Conservation (phyloP, 345 rosid genomes). For the Lepidium didymum region DNA sequence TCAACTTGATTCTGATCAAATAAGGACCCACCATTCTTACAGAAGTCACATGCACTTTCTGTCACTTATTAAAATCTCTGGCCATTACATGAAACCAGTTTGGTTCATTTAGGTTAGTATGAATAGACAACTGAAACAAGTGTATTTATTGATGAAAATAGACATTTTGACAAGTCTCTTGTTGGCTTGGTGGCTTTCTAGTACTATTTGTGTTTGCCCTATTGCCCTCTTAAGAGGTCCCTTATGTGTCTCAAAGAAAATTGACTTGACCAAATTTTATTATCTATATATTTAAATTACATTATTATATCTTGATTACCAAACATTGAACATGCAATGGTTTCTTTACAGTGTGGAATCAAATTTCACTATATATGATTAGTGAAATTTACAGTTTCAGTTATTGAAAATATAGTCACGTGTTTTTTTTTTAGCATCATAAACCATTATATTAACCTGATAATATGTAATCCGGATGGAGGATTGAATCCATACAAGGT, state of each 20-base stretch:
- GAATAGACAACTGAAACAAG: slow-evolving; percentile 26
- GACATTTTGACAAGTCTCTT: slow-evolving; percentile 13
- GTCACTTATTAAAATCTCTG: slow-evolving; percentile 18
- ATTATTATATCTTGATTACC: not conserved
- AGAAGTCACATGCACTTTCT: slow-evolving; percentile 22
- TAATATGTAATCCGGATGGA: too few relatives aligned
- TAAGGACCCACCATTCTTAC: slow-evolving; percentile 21
- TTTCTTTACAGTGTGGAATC: slow-evolving; percentile 1
- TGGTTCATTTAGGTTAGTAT: slow-evolving; percentile 11
- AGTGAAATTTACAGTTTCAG: not conserved
- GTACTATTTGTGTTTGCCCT: slow-evolving; percentile 6
- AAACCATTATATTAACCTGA: too few relatives aligned
- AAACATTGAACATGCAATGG: slow-evolving; percentile 21
- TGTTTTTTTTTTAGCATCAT: not conserved
- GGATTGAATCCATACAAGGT: too few relatives aligned
- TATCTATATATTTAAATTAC: not conserved
- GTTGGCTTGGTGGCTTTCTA: slow-evolving; percentile 23
- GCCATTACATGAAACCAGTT: slow-evolving; percentile 24
- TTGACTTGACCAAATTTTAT: slow-evolving; percentile 2
- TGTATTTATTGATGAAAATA: slow-evolving; percentile 20
- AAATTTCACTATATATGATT: not conserved
- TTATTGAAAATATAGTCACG: slow-evolving; percentile 12
- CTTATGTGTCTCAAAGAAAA: not conserved
- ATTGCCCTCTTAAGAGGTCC: slow-evolving; percentile 15
- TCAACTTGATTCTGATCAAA: slow-evolving; percentile 26